These are phyloP conservation scores for Colletotrichum gigasporum DNA, from an alignment of 2,329 filamentous ascomycete species.

Conservation along the genomic window DNA sequence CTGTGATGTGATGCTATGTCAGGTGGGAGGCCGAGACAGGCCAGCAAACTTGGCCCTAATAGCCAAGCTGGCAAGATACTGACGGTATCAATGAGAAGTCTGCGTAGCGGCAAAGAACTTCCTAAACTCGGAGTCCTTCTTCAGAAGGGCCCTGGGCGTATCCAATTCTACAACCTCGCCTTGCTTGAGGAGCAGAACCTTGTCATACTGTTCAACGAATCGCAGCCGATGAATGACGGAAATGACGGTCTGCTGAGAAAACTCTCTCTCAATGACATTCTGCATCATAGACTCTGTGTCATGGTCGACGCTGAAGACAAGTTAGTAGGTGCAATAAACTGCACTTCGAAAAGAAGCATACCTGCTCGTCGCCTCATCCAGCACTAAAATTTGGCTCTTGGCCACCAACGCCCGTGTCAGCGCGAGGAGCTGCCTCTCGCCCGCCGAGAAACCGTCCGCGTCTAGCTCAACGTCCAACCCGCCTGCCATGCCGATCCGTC, in stretches of 20 bases:
- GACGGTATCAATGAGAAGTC: no score
- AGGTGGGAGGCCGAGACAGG: no score
- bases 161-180: neutral
- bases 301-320: neutral
- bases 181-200: neutral
- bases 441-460: conserved; percentile 47
- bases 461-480: conserved; percentile 48
- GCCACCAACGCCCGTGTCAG: conserved; percentile 55
- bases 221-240: conserved; percentile 7
- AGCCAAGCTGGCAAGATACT: no score
- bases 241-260: neutral
- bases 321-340: neutral
- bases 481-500: conserved; percentile 46
- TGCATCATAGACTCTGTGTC: conserved; percentile 9
- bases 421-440: conserved; percentile 58
- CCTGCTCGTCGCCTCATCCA: conserved; percentile 22
- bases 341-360: neutral
- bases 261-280: neutral
- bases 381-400: conserved; percentile 27
- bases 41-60: no score
- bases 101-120: neutral
- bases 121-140: neutral
- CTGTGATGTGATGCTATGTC: no score
- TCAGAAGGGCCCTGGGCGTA: neutral
- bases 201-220: neutral